Conservation (phyloP, 148 eudicot genomes). For the Vaccinium myrtillus region DNA sequence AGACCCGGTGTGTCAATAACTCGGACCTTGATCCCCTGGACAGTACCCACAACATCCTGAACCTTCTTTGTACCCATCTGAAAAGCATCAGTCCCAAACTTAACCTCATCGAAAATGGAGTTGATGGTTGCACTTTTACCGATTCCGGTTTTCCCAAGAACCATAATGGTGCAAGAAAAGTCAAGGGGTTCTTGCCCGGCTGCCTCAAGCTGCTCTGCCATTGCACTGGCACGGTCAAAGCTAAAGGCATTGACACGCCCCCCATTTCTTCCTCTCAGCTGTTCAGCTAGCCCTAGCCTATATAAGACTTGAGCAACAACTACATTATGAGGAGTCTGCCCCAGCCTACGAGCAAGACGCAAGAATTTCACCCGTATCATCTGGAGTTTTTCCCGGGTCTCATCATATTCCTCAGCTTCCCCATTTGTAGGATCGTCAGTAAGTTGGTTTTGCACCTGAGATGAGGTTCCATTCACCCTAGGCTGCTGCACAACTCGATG, state of each 20-base stretch:
- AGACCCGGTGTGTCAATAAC: constrained; percentile 98
- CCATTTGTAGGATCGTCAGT: constrained; percentile 64
- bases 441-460: constrained; percentile 52
- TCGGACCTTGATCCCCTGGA: constrained; percentile 87
- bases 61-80: constrained; percentile 79
- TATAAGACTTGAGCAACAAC: constrained; percentile 98
- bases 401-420: constrained; percentile 83
- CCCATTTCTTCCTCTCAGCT: constrained; percentile 85
- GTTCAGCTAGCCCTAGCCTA: constrained; percentile 92
- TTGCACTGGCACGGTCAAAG: constrained; percentile 95
- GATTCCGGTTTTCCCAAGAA: constrained; percentile 93
- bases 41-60: constrained; percentile 93
- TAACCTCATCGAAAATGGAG: constrained; percentile 84
- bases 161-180: constrained; percentile 96
- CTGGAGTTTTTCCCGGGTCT: constrained; percentile 93
- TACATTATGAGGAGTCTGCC: constrained; percentile 97
- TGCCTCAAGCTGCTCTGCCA: constrained; percentile 95
- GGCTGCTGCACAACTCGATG: constrained; percentile 62
- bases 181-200: constrained; percentile 83
- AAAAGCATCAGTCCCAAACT: constrained; percentile 84
- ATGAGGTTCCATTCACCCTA: constrained; percentile 63
- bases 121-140: constrained; percentile 98
- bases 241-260: constrained; percentile 83
- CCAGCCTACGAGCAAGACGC: constrained; percentile 93
- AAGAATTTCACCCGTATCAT: constrained; percentile 95